A percentile compares a stretch with the other conserved stretches of the same genome.
Evolutionary conservation across 129 eudicot species (phyloP).

Genomic region (Sambucus nigra): DNA sequence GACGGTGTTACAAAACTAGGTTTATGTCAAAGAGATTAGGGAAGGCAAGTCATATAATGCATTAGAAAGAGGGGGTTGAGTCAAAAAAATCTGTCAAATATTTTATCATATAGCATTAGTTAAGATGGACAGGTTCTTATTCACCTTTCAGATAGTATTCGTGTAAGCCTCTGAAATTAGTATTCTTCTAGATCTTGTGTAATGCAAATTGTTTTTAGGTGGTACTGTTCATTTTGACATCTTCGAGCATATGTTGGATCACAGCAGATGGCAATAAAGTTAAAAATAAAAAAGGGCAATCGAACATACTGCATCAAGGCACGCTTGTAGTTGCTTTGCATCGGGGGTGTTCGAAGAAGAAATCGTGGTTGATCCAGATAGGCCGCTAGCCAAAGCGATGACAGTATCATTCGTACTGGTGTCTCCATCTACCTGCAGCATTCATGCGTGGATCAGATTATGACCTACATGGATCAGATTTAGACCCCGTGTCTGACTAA

Average conservation of each 20-base stretch:
- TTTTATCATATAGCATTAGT: too few relatives aligned
- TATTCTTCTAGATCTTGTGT: too few relatives aligned
- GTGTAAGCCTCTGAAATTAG: too few relatives aligned
- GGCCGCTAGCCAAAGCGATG: slow-evolving; percentile 94
- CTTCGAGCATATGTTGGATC: neutral
- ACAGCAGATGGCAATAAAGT: neutral
- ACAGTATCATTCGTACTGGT: slow-evolving; percentile 94
- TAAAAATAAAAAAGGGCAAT: neutral
- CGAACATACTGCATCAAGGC: slow-evolving; percentile 83
- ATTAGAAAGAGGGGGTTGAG: too few relatives aligned
- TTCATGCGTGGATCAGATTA: too few relatives aligned
- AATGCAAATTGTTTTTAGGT: neutral
- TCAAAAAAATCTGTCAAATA: too few relatives aligned
- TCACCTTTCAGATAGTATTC: too few relatives aligned
- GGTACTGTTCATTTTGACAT: neutral
- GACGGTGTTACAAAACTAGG: too few relatives aligned
- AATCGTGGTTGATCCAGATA: slow-evolving; percentile 66
- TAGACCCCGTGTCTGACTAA: neutral
- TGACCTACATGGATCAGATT: neutral
- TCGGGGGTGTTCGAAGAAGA: slow-evolving; percentile 53
- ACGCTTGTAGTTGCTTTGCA: slow-evolving; percentile 60
- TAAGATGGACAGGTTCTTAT: too few relatives aligned
- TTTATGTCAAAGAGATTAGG: too few relatives aligned
- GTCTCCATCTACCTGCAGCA: slow-evolving; percentile 89
- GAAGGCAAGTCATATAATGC: too few relatives aligned